phyloP scores from a whole-genome alignment of 441 rosid genomes.

The Euphorbia celastroides region DNA sequence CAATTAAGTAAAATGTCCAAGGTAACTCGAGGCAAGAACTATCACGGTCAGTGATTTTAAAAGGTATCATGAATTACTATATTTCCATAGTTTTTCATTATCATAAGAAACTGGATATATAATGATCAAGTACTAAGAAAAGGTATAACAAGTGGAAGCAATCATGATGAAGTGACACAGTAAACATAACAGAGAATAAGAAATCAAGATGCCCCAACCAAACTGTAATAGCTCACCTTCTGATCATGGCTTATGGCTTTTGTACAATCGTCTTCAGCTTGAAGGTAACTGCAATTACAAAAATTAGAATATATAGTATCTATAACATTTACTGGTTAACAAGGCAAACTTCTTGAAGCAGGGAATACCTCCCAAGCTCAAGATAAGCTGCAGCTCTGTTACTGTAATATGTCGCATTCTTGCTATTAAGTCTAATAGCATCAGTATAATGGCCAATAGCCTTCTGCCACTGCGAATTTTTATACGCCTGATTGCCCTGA shows the following conservation, averaged over 20 bases:
- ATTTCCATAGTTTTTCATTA: too few species aligned
- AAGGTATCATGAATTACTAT: too few species aligned
- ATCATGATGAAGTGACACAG: too few species aligned
- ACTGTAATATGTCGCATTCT: constrained; percentile 82
- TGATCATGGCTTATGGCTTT: too few species aligned
- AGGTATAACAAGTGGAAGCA: too few species aligned
- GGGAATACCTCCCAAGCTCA: constrained; percentile 57
- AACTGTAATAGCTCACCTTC: constrained; percentile 62
- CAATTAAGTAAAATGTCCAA: background rate
- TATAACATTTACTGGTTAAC: background rate
- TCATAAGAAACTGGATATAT: too few species aligned
- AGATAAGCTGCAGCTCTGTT: constrained; percentile 98
- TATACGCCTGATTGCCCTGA: too few species aligned
- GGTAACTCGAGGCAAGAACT: background rate
- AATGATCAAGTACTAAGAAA: background rate
- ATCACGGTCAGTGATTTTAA: background rate
- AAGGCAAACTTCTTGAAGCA: constrained; percentile 4
- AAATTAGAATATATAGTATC: constrained; percentile 8
- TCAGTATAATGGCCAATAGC: constrained; percentile 66
- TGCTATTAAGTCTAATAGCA: too few species aligned
- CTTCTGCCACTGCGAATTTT: constrained; percentile 83
- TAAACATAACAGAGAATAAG: background rate
- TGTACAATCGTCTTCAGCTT: too few species aligned
- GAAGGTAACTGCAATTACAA: constrained; percentile 53
- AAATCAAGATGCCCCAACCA: background rate